phyloP scores from a whole-genome alignment of 768 basidiomycete genomes.

The Serpula lacrymans region DNA sequence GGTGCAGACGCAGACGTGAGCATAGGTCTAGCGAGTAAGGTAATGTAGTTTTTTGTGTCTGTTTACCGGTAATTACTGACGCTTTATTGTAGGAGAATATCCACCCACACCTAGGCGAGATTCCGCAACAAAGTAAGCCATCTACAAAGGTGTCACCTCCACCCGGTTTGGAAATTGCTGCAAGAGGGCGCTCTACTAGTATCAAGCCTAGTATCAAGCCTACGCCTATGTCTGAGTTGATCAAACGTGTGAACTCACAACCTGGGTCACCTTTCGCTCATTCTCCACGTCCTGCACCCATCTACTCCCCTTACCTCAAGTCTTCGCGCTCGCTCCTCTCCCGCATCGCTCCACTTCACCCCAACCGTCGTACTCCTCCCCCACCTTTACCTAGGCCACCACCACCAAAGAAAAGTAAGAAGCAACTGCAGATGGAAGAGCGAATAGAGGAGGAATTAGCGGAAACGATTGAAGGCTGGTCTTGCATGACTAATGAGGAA shows the following conservation, averaged over 20 bases:
- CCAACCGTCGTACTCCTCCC: slow-evolving; percentile 69
- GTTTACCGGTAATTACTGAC: not conserved
- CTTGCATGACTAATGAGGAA: slow-evolving; percentile 36
- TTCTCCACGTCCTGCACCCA: slow-evolving; percentile 18
- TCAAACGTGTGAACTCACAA: slow-evolving; percentile 64
- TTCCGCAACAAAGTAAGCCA: slow-evolving; percentile 9
- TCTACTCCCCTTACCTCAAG: slow-evolving; percentile 66
- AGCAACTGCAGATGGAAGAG: slow-evolving; percentile 72
- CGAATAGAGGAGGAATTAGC: slow-evolving; percentile 78
- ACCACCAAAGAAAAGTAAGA: slow-evolving; percentile 76
- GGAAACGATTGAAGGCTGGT: slow-evolving; percentile 69
- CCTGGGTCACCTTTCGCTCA: slow-evolving; percentile 52
- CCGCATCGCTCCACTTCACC: slow-evolving; percentile 73
- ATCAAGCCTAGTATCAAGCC: slow-evolving; percentile 48
- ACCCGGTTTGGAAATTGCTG: too few relatives aligned
- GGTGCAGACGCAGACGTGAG: not conserved
- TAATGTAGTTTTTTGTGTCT: not conserved
- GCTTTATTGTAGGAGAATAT: slow-evolving; percentile 10
- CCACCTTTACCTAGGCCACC: slow-evolving; percentile 69
- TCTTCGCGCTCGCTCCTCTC: slow-evolving; percentile 60
- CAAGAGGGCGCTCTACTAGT: slow-evolving; percentile 39
- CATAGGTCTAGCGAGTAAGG: not conserved
- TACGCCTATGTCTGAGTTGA: slow-evolving; percentile 73
- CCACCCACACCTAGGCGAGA: slow-evolving; percentile 1
- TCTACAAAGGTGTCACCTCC: too few relatives aligned